These are phyloP conservation scores for Leccinum disarticulatum DNA, from an alignment of 768 basidiomycete genomes.

Conservation along the genomic window DNA sequence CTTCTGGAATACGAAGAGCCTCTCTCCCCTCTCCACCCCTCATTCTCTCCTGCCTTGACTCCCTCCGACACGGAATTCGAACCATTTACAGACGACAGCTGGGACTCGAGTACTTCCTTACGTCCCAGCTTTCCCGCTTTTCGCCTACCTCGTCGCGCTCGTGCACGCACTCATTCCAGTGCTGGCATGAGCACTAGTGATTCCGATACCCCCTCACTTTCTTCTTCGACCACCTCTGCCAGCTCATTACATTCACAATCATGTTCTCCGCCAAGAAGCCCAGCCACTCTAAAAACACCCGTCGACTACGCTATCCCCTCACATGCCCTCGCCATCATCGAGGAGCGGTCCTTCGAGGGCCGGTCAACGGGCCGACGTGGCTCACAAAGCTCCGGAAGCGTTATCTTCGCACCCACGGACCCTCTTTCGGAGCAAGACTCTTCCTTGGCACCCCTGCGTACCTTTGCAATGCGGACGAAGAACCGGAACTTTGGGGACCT, in stretches of 20 bases:
- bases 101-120: conserved; percentile 22
- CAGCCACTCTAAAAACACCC: conserved; percentile 33
- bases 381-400: conserved; percentile 25
- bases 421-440: conserved; percentile 22
- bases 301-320: conserved; percentile 27
- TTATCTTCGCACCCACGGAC: conserved; percentile 22
- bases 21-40: conserved; percentile 25
- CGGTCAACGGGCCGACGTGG: conserved; percentile 4
- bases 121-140: conserved; percentile 23
- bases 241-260: conserved; percentile 37
- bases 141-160: conserved; percentile 36
- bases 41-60: conserved; percentile 18
- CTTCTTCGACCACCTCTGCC: conserved; percentile 39
- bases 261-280: conserved; percentile 35
- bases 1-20: conserved; percentile 34
- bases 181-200: conserved; percentile 35
- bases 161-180: conserved; percentile 27
- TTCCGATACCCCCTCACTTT: conserved; percentile 51
- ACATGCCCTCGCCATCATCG: conserved; percentile 38
- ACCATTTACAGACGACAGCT: conserved; percentile 28
- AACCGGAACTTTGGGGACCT: conserved; percentile 31
- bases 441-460: conserved; percentile 3
- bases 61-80: conserved; percentile 40
- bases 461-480: conserved; percentile 18
- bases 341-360: conserved; percentile 34